phyloP scores from a whole-genome alignment of 2,329 filamentous ascomycete genomes.

The Penicillium brasilianum region DNA sequence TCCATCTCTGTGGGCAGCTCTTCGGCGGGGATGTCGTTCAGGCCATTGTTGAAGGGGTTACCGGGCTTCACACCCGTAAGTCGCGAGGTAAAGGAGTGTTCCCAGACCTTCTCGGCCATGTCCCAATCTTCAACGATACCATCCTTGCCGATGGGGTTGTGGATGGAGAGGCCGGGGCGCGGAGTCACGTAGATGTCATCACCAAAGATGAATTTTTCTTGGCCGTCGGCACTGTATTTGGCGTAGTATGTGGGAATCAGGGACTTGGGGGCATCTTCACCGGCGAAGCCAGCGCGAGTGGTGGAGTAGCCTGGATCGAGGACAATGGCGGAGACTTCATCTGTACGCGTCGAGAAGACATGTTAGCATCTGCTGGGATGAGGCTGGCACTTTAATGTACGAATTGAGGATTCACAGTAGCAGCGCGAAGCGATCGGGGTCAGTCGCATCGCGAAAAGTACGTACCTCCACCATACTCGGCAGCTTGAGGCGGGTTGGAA shows the following conservation, averaged over 20 bases:
- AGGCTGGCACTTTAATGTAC: too few species aligned
- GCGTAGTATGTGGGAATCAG: conserved; percentile 92
- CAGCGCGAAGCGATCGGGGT: neutral
- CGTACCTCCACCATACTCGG: conserved; percentile 57
- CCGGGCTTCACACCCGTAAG: conserved; percentile 77
- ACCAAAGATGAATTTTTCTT: conserved; percentile 73
- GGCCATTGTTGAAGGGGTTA: conserved; percentile 73
- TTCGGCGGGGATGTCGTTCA: conserved; percentile 70
- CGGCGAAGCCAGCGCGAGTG: conserved; percentile 92
- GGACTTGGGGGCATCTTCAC: conserved; percentile 95
- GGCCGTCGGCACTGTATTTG: conserved; percentile 57
- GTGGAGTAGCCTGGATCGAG: conserved; percentile 92
- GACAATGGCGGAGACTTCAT: conserved; percentile 96
- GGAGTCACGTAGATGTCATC: conserved; percentile 87
- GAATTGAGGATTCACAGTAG: neutral
- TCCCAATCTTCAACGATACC: conserved; percentile 98
- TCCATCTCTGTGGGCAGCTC: conserved; percentile 67
- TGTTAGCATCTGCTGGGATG: conserved; percentile 6
- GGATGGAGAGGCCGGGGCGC: conserved; percentile 75
- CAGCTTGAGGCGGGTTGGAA: conserved; percentile 51
- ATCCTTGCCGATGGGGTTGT: conserved; percentile 89
- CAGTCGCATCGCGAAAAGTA: conserved; percentile 24
- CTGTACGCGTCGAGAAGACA: conserved; percentile 52
- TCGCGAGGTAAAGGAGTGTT: conserved; percentile 86
- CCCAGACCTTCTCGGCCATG: conserved; percentile 84